A percentile compares a stretch with the other conserved stretches of the same genome.
Conservation (phyloP, 257 asterid species). For the Solanum okadae region DNA sequence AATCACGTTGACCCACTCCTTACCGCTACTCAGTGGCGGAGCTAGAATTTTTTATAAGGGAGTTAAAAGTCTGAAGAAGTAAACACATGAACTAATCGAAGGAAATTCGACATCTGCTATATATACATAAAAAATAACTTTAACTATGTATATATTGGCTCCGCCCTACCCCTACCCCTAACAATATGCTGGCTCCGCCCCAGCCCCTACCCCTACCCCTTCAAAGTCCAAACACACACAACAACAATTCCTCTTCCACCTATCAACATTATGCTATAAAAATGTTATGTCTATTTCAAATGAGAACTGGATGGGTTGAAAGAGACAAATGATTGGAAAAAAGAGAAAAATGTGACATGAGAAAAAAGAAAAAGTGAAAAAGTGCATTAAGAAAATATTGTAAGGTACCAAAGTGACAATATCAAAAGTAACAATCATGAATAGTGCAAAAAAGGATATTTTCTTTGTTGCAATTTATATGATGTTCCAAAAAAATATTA, state of each 20-base stretch:
- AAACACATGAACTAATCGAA: too few species aligned
- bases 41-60: too few species aligned
- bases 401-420: not conserved
- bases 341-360: not conserved
- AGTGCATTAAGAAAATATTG: not conserved
- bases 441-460: too few species aligned
- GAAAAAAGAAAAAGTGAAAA: not conserved
- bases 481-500: too few species aligned
- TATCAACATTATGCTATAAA: not conserved
- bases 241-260: not conserved
- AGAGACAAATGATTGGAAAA: conserved; percentile 3
- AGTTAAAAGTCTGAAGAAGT: too few species aligned
- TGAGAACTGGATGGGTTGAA: not conserved
- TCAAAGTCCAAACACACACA: not conserved
- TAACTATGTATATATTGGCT: too few species aligned
- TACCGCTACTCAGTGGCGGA: too few species aligned
- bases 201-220: not conserved
- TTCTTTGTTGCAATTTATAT: too few species aligned
- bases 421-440: not conserved
- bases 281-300: not conserved
- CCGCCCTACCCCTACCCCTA: not conserved
- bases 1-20: not conserved
- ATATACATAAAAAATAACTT: too few species aligned
- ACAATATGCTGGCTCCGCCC: not conserved
- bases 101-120: too few species aligned